phyloP scores from a whole-genome alignment of 352 stramenopile species.

The Pythium apleroticum region DNA sequence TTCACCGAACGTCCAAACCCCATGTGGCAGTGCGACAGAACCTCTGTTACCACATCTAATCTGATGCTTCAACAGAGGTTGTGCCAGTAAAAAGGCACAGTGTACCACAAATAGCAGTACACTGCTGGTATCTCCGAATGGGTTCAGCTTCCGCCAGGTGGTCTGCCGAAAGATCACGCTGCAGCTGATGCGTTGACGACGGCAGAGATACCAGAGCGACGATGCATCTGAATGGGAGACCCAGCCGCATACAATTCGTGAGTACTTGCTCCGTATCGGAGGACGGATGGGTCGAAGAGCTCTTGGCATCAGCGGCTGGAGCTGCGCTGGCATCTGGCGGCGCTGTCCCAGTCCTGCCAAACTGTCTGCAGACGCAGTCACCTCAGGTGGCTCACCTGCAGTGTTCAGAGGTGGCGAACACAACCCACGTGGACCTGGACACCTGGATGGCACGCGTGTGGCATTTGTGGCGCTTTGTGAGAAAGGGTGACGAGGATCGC shows the following conservation, averaged over 20 bases:
- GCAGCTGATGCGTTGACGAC: conserved; percentile 19
- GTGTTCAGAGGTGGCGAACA: background rate
- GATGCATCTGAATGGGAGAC: background rate
- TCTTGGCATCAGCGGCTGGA: background rate
- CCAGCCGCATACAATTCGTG: background rate
- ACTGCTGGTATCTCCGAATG: conserved; percentile 2
- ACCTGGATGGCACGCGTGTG: background rate
- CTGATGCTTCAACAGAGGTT: conserved; percentile 5
- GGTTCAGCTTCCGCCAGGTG: conserved; percentile 9
- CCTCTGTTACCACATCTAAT: background rate
- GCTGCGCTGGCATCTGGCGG: no score
- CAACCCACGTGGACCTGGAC: background rate
- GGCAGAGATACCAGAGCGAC: background rate
- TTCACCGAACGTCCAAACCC: conserved; percentile 11
- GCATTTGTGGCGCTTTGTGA: background rate
- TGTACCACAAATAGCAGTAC: background rate
- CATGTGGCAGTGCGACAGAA: conserved; percentile 8
- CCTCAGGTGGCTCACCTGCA: no score
- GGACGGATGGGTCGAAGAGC: background rate
- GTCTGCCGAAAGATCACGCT: conserved; percentile 9
- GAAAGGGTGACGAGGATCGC: background rate
- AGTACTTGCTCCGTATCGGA: background rate
- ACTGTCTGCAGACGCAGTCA: background rate
- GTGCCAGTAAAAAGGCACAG: conserved; percentile 5
- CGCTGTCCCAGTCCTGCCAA: background rate